Evolutionary conservation across 176 grass and related monocot species (phyloP), one percentile per base, ranked within the genome.

Genomic region (Carex myosuroides): DNA sequence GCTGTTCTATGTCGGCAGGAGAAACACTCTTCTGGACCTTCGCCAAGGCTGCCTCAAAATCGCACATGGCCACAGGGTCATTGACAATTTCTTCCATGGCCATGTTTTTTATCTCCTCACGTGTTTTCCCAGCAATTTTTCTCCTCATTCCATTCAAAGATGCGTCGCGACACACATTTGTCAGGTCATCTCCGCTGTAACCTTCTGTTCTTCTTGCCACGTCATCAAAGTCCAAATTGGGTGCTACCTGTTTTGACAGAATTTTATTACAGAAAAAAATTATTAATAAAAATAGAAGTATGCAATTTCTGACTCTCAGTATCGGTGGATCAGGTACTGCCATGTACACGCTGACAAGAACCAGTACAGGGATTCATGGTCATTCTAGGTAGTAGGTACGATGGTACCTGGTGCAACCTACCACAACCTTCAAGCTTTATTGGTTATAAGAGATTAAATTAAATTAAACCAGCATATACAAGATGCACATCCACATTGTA

Each of bases 1-100:
- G 94, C 13, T 84, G 84, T 63, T 94, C 94, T 37, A 97, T 94
- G 66, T 94, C 94, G 3, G 84, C 63, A 2, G 90, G 86, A 37
- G 94, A 97, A 11, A 97, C 94, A 63, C 94, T 94, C 85, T 91
- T 94, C 87, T 97, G 94, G 63, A 97, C 92, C 84, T 97, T 97
- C 39, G 6, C 72, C 13, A 97, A 74, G 77, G 95, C 95, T 81
- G 90, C 90, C 39, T 89, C 95, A 76, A 94, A 98, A 75, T 98
- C 92, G 0, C 91, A 98, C 92, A 93, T 98, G 62, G 92, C 89
- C 32, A 98, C 91, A 3, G 95, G 95, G 57, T 98, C 95, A 68
- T 95, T 93, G 0, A 90, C 89, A 84, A 98, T 98, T 7, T 98
- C 95, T 60, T 95, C 95, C 83, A 91, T 95, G 1, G 91, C 86